phyloP scores from a whole-genome alignment of 1,139 yeast species.

The Taiozyma sp. region DNA sequence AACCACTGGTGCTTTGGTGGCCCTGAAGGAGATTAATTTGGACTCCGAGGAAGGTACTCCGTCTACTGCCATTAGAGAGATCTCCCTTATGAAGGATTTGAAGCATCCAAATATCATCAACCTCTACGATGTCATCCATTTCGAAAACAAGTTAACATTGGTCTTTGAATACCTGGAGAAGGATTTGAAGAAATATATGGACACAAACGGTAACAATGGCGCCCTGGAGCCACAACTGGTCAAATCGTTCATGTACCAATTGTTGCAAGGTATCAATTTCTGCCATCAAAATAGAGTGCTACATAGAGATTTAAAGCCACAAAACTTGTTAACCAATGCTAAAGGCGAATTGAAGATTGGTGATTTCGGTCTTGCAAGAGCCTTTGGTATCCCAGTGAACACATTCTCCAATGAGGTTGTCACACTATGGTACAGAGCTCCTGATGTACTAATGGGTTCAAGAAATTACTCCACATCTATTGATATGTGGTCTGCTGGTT shows the following conservation, averaged over 20 bases:
- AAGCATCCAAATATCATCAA: constrained; percentile 94
- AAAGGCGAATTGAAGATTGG: constrained; percentile 92
- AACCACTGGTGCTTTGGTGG: constrained; percentile 88
- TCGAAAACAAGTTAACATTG: constrained; percentile 89
- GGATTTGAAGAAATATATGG: constrained; percentile 94
- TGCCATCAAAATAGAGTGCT: constrained; percentile 94
- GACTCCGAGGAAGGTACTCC: constrained; percentile 99
- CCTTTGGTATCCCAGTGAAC: constrained; percentile 97
- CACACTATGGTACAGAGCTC: constrained; percentile 97
- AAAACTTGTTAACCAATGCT: constrained; percentile 78
- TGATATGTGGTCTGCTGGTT: constrained; percentile 99
- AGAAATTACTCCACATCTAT: constrained; percentile 93
- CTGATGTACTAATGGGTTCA: constrained; percentile 93
- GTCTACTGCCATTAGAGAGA: constrained; percentile 95
- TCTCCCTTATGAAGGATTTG: constrained; percentile 92
- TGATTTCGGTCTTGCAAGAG: constrained; percentile 97
- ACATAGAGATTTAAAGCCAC: constrained; percentile 95
- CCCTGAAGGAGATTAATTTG: constrained; percentile 87
- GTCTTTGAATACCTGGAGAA: constrained; percentile 94
- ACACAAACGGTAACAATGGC: constrained; percentile 72
- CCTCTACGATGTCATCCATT: constrained; percentile 91
- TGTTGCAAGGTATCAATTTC: constrained; percentile 84
- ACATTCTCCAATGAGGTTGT: constrained; percentile 97
- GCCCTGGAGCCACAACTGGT: constrained; percentile 78
- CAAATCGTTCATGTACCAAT: constrained; percentile 89